Conservation (phyloP, 257 asterid genomes). For the Primulina eburnea region DNA sequence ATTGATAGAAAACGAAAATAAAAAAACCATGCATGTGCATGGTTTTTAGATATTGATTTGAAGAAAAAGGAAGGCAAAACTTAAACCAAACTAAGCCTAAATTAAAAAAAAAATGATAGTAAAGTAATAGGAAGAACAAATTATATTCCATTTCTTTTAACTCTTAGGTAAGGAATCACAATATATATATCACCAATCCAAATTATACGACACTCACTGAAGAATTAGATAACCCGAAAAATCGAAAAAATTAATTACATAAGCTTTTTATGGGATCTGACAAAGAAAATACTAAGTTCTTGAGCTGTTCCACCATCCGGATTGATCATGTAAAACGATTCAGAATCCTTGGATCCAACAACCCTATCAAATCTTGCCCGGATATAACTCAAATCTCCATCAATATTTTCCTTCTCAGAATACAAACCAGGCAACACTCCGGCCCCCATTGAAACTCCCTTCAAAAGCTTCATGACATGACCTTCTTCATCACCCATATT, state of each 20-base stretch:
- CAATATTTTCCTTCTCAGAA: slow-evolving; percentile 36
- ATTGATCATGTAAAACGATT: slow-evolving; percentile 84
- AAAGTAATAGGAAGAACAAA: too few relatives aligned
- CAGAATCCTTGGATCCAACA: slow-evolving; percentile 78
- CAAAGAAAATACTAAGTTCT: slow-evolving; percentile 83
- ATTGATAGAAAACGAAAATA: too few relatives aligned
- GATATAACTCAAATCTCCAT: slow-evolving; percentile 72
- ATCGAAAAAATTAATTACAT: too few relatives aligned
- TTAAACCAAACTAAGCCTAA: neutral
- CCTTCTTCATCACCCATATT: slow-evolving; percentile 71
- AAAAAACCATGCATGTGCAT: neutral
- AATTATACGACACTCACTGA: neutral
- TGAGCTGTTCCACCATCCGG: slow-evolving; percentile 85
- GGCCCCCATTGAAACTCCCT: slow-evolving; percentile 95
- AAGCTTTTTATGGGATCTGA: slow-evolving; percentile 29
- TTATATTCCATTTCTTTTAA: neutral
- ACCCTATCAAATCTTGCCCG: slow-evolving; percentile 81
- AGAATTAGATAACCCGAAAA: neutral
- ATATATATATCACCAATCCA: neutral
- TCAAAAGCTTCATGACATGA: slow-evolving; percentile 65
- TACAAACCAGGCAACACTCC: slow-evolving; percentile 71
- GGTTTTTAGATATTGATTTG: neutral
- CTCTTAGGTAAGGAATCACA: neutral
- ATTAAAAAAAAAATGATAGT: too few relatives aligned
- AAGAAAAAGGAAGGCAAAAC: neutral